phyloP scores from a whole-genome alignment of 2,329 filamentous ascomycete genomes.

The Neofusicoccum kwambonambiense region DNA sequence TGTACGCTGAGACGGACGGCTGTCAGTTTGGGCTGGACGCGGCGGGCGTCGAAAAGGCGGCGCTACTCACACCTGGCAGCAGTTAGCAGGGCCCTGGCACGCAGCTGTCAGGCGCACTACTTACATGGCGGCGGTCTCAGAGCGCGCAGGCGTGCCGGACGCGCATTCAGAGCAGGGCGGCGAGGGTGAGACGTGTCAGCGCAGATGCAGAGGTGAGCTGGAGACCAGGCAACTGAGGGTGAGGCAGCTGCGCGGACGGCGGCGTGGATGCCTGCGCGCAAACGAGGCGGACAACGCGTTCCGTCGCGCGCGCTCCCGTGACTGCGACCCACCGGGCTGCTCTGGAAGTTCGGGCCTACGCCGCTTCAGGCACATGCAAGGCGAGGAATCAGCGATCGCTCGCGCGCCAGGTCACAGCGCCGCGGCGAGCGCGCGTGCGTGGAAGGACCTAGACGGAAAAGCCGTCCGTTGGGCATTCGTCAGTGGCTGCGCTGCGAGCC shows the following conservation, averaged over 20 bases:
- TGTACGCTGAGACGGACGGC: slow-evolving; percentile 60
- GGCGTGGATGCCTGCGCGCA: not conserved
- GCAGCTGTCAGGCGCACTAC: not conserved
- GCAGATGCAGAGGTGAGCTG: not conserved
- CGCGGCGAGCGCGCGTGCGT: slow-evolving; percentile 1
- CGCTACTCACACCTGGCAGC: slow-evolving; percentile 11
- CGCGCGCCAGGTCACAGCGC: not conserved
- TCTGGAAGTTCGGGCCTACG: not conserved
- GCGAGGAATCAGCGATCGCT: slow-evolving; percentile 11
- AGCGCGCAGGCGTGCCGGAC: not conserved
- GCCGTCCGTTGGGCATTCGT: slow-evolving; percentile 4
- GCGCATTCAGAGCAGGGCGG: not conserved
- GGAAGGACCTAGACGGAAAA: slow-evolving; percentile 8
- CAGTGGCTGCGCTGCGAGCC: slow-evolving; percentile 8
- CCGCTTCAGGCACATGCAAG: not conserved
- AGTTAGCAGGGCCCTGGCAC: not conserved
- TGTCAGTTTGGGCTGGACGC: not conserved
- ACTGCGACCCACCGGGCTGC: not conserved
- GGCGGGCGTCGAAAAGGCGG: not conserved
- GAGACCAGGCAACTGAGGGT: not conserved
- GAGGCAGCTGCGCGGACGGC: not conserved
- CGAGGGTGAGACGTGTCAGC: not conserved
- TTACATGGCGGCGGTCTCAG: slow-evolving; percentile 5
- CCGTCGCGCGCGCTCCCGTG: not conserved
- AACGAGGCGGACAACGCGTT: not conserved